phyloP scores from a whole-genome alignment of 139 green algal species.

The Chlorella sp. region DNA sequence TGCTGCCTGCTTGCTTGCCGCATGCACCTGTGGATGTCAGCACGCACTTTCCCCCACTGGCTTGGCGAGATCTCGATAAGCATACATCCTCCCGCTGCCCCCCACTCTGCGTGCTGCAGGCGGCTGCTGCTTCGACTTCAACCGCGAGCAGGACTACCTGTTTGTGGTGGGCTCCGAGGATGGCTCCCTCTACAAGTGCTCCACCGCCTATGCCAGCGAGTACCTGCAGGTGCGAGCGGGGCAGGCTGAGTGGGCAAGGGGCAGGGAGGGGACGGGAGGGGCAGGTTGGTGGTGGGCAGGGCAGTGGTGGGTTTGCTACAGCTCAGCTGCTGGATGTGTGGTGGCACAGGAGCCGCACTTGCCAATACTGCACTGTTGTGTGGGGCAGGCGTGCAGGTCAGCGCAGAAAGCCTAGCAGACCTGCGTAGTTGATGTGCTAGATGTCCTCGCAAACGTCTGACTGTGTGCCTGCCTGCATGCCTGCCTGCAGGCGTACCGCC shows the following conservation, averaged over 20 bases:
- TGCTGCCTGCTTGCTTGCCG: neutral
- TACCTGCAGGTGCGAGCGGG: conserved; percentile 66
- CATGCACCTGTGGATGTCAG: neutral
- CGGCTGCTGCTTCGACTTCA: conserved; percentile 92
- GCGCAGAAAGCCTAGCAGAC: no score
- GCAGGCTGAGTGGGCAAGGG: neutral
- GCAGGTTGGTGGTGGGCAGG: neutral
- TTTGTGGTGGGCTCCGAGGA: conserved; percentile 93
- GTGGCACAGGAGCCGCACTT: no score
- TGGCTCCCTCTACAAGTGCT: conserved; percentile 89
- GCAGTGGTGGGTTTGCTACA: no score
- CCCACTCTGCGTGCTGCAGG: conserved; percentile 13
- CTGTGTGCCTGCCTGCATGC: neutral
- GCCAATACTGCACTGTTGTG: no score
- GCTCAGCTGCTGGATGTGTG: no score
- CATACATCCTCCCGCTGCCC: neutral
- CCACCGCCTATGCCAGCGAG: conserved; percentile 83
- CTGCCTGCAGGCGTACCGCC: conserved; percentile 28
- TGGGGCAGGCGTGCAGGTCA: no score
- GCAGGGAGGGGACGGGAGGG: neutral
- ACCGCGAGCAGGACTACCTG: conserved; percentile 66
- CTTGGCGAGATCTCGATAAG: neutral
- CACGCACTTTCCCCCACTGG: neutral
- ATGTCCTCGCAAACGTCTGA: neutral
- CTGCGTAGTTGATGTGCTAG: neutral